A percentile compares a stretch with the other conserved stretches of the same genome.
Evolutionary conservation across 2,329 filamentous ascomycete species (phyloP).

Genomic region (Colletotrichum paranaense): DNA sequence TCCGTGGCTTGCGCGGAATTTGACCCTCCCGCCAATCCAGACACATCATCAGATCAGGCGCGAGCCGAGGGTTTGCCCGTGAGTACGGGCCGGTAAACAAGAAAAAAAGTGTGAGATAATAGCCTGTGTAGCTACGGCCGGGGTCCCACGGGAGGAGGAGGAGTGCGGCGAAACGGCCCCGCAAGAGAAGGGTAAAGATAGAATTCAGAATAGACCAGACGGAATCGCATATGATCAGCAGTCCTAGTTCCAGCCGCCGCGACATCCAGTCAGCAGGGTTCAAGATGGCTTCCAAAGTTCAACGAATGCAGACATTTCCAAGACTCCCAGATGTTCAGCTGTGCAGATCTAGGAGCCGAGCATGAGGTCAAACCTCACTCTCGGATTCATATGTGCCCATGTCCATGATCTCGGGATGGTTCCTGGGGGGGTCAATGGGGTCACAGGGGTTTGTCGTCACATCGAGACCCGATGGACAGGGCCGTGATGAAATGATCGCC

Average conservation of each 20-base stretch:
- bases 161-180: not conserved
- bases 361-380: not conserved
- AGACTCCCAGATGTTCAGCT: not conserved
- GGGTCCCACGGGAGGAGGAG: not conserved
- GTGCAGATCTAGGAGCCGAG: not conserved
- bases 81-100: not conserved
- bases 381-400: not conserved
- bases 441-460: not conserved
- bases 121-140: too few species aligned
- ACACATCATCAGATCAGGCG: not conserved
- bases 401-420: not conserved
- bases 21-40: not conserved
- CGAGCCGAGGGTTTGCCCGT: not conserved
- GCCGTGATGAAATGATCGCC: not conserved
- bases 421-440: not conserved
- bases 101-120: not conserved
- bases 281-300: not conserved
- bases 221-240: not conserved
- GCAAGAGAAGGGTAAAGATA: not conserved
- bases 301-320: not conserved
- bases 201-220: not conserved
- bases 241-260: not conserved
- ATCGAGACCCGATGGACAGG: not conserved
- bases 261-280: not conserved
- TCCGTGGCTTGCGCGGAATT: conserved; percentile 22